A percentile compares a stretch with the other conserved stretches of the same genome.
phyloP scores from a whole-genome alignment of 306 rosid species.

The Arachis hypogaea region DNA sequence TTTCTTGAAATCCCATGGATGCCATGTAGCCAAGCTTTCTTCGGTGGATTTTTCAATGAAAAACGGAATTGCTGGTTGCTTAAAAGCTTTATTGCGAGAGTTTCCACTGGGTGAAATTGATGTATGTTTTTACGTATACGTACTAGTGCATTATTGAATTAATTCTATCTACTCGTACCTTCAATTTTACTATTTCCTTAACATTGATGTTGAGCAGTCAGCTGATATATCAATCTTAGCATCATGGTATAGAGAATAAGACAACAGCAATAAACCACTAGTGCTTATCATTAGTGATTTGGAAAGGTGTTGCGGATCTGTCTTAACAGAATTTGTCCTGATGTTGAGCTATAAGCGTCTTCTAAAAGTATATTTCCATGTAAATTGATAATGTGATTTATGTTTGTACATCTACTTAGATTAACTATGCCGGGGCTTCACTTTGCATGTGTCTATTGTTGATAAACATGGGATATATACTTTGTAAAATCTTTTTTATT shows the following conservation, averaged over 20 bases:
- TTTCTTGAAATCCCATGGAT: conserved; percentile 78
- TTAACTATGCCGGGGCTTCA: conserved; percentile 27
- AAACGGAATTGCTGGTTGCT: conserved; percentile 85
- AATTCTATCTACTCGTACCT: conserved; percentile 26
- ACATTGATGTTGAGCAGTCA: conserved; percentile 56
- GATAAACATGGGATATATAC: conserved; percentile 19
- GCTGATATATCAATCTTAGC: conserved; percentile 84
- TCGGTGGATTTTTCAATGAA: conserved; percentile 69
- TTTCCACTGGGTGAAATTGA: conserved; percentile 57
- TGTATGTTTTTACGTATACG: conserved; percentile 48
- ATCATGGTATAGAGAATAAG: conserved; percentile 90
- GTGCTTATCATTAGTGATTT: conserved; percentile 77
- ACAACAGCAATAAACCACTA: conserved; percentile 62
- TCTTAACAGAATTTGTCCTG: conserved; percentile 78
- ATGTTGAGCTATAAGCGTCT: conserved; percentile 67
- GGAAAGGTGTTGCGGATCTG: conserved; percentile 84
- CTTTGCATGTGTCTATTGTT: conserved; percentile 1
- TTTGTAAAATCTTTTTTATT: conserved; percentile 16
- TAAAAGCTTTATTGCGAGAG: conserved; percentile 77
- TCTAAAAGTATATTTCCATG: conserved; percentile 17
- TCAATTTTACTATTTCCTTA: conserved; percentile 28
- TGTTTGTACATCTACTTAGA: not conserved
- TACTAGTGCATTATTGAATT: conserved; percentile 25
- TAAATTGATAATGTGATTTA: conserved; percentile 18
- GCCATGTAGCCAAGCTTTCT: conserved; percentile 82